phyloP scores from a whole-genome alignment of 2,329 filamentous ascomycete species.

The Purpureocillium takamizusanense region DNA sequence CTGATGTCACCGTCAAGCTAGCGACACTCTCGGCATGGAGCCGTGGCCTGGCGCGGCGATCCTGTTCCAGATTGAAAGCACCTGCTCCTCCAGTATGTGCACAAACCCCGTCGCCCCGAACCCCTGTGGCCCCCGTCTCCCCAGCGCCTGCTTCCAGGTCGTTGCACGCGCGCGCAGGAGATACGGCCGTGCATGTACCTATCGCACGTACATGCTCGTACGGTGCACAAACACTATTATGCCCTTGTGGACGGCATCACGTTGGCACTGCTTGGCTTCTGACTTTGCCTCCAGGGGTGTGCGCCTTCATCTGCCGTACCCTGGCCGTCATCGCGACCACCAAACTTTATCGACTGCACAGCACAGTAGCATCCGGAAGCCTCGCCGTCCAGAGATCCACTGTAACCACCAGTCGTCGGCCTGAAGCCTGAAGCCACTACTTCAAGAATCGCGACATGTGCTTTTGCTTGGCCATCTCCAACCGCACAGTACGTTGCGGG shows the following conservation, averaged over 20 bases:
- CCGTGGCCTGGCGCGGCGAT: conserved; percentile 1
- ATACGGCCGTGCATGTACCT: too few relatives aligned
- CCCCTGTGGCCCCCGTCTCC: too few relatives aligned
- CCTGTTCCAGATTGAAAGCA: neutral
- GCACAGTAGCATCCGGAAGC: conserved; percentile 17
- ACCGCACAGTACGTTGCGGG: neutral
- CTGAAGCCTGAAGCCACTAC: neutral
- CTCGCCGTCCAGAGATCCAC: conserved; percentile 16
- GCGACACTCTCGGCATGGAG: neutral
- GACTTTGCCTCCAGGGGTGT: neutral
- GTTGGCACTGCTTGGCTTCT: neutral
- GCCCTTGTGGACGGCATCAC: neutral
- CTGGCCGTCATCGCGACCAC: conserved; percentile 4
- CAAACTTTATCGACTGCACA: conserved; percentile 15
- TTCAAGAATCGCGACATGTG: neutral
- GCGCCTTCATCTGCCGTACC: conserved; percentile 7
- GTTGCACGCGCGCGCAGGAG: too few relatives aligned
- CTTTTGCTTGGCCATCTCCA: neutral
- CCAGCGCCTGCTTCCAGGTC: too few relatives aligned
- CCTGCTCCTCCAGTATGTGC: neutral
- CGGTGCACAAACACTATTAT: too few relatives aligned
- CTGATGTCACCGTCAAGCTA: conserved; percentile 5
- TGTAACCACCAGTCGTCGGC: conserved; percentile 1
- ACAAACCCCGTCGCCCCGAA: neutral
- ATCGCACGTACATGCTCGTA: too few relatives aligned